These are phyloP conservation scores for Floccularia luteovirens DNA, from an alignment of 768 basidiomycete species.

Conservation along the genomic window DNA sequence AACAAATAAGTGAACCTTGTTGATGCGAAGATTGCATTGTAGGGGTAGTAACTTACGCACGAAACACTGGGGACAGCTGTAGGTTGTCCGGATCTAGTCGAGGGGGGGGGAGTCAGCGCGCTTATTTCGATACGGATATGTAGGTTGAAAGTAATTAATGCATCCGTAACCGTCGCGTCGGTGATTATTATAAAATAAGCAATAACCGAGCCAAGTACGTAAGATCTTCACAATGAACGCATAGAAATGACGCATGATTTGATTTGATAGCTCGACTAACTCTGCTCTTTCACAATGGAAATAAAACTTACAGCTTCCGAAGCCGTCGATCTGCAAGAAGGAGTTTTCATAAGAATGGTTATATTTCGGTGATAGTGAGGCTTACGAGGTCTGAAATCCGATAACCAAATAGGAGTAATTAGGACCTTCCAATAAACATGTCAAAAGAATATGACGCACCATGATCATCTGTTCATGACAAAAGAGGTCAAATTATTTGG, in stretches of 20 bases:
- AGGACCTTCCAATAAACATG: constrained; percentile 1
- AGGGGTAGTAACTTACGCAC: constrained; percentile 33
- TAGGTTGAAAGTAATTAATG: no score
- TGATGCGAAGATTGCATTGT: background rate
- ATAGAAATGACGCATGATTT: no score
- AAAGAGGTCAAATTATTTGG: background rate
- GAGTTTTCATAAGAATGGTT: constrained; percentile 34
- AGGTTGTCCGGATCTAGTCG: constrained; percentile 77
- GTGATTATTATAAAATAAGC: no score
- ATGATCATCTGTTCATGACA: constrained; percentile 57
- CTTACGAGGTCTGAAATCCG: background rate
- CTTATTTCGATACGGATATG: background rate
- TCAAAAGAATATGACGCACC: constrained; percentile 34
- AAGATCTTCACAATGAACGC: no score
- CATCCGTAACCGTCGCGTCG: no score
- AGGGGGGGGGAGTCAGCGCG: background rate
- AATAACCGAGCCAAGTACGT: no score
- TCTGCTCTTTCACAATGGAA: no score
- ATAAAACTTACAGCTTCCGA: constrained; percentile 63
- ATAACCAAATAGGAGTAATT: background rate
- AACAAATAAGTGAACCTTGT: background rate
- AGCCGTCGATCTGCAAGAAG: constrained; percentile 60
- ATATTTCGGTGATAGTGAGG: background rate
- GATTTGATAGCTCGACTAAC: no score
- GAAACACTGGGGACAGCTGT: constrained; percentile 67